Conservation (phyloP, 2,329 filamentous ascomycete species). For the Pseudonectria foliicola region DNA sequence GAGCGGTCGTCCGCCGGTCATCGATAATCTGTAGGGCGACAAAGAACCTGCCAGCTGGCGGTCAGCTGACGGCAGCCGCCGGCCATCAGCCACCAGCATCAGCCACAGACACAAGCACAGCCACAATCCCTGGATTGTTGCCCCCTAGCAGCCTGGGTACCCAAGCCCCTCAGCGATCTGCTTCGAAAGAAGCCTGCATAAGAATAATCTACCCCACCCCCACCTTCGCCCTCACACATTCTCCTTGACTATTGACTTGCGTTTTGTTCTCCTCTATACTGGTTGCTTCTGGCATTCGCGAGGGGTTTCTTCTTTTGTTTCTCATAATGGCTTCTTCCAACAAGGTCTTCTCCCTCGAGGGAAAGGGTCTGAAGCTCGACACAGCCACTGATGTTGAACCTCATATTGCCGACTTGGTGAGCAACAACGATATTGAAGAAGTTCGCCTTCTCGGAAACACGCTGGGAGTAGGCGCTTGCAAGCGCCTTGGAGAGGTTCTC, state of each 20-base stretch:
- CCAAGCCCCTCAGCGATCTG: too few relatives aligned
- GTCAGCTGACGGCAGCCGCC: conserved; percentile 5
- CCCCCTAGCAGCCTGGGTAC: too few relatives aligned
- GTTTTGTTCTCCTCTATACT: conserved; percentile 1
- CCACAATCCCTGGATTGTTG: too few relatives aligned
- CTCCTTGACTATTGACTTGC: conserved; percentile 9
- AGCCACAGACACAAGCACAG: too few relatives aligned
- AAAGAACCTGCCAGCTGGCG: conserved; percentile 2
- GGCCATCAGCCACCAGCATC: not conserved
- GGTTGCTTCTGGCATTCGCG: conserved; percentile 8
- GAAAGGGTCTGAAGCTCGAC: conserved; percentile 87
- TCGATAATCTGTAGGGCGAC: too few relatives aligned
- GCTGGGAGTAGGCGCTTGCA: conserved; percentile 79
- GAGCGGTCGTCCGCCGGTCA: conserved; percentile 10
- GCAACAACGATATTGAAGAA: conserved; percentile 71
- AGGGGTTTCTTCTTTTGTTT: conserved; percentile 1
- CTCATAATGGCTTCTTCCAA: conserved; percentile 26
- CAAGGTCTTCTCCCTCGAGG: conserved; percentile 83
- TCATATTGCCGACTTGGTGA: conserved; percentile 68
- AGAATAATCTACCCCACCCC: conserved; percentile 18
- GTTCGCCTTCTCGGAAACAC: conserved; percentile 87
- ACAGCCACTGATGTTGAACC: conserved; percentile 78
- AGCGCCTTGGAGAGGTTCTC: conserved; percentile 76
- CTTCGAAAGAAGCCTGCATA: not conserved
- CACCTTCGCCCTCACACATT: conserved; percentile 17